Conservation (phyloP, 805 yeast genomes). For the Lipomyces oligophaga region DNA sequence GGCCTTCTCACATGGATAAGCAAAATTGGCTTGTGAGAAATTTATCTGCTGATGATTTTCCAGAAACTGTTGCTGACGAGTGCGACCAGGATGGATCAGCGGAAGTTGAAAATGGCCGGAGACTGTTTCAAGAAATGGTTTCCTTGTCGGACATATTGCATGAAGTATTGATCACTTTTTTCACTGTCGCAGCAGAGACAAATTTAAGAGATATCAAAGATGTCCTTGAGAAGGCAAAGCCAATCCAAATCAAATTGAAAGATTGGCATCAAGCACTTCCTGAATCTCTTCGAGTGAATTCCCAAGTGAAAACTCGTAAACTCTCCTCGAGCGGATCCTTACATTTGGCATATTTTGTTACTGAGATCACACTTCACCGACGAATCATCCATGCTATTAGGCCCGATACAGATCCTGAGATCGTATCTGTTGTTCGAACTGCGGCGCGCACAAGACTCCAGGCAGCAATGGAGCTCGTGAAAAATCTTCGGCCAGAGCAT, state of each 20-base stretch:
- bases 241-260: conserved; percentile 34
- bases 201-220: conserved; percentile 58
- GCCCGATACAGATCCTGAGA: conserved; percentile 38
- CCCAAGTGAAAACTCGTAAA: conserved; percentile 63
- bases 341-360: conserved; percentile 32
- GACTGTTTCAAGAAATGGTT: conserved; percentile 63
- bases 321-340: conserved; percentile 56
- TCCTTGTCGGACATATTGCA: conserved; percentile 63
- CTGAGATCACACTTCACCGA: conserved; percentile 33
- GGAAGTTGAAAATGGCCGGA: conserved; percentile 67
- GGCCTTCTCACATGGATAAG: conserved; percentile 78
- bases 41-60: conserved; percentile 45
- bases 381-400: conserved; percentile 44
- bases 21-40: conserved; percentile 75
- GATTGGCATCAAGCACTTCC: conserved; percentile 40
- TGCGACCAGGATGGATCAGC: conserved; percentile 48
- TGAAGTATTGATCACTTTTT: conserved; percentile 68
- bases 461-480: conserved; percentile 33
- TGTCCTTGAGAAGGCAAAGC: conserved; percentile 63
- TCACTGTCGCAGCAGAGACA: conserved; percentile 62
- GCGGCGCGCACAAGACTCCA: conserved; percentile 35
- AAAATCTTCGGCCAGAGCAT: conserved; percentile 29
- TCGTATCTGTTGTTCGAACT: conserved; percentile 24
- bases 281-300: conserved; percentile 37
- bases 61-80: conserved; percentile 33